Conservation (phyloP, 2,329 filamentous ascomycete genomes). For the Akanthomyces dipterigenus region DNA sequence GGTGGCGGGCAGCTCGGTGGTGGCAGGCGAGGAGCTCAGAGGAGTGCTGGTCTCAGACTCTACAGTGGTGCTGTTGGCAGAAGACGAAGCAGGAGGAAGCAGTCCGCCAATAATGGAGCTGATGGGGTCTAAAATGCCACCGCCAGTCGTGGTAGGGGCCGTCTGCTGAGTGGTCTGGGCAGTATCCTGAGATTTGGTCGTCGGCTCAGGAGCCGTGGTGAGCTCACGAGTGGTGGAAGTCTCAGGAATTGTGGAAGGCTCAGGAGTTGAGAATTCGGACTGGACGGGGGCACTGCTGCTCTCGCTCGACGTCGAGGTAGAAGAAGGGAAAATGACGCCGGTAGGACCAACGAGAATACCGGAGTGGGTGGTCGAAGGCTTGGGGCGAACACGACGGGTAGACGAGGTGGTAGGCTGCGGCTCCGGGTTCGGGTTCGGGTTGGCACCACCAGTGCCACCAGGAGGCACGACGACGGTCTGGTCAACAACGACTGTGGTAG, state of each 20-base stretch:
- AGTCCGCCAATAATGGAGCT: conserved; percentile 17
- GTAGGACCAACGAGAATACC: conserved; percentile 23
- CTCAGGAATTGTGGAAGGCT: neutral
- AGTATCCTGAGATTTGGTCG: neutral
- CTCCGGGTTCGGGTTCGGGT: conserved; percentile 13
- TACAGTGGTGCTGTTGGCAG: conserved; percentile 1
- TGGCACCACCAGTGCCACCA: conserved; percentile 11
- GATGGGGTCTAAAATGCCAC: conserved; percentile 20
- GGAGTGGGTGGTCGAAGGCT: conserved; percentile 10
- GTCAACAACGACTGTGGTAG: conserved; percentile 19
- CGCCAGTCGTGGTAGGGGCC: conserved; percentile 4
- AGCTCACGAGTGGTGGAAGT: neutral
- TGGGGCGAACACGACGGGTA: conserved; percentile 12
- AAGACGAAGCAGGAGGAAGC: conserved; percentile 14
- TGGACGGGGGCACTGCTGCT: neutral
- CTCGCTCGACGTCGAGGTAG: neutral
- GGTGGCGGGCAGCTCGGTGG: neutral
- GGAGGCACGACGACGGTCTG: conserved; percentile 1
- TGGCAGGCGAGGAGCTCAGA: neutral
- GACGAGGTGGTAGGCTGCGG: conserved; percentile 15
- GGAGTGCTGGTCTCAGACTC: neutral
- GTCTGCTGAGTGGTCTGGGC: conserved; percentile 10
- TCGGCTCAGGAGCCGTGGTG: neutral
- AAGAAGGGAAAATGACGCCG: conserved; percentile 17
- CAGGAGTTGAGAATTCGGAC: neutral